Base-by-base conservation (phyloP, 1,139 yeast species). In the Debaryomyces sp. region DNA sequence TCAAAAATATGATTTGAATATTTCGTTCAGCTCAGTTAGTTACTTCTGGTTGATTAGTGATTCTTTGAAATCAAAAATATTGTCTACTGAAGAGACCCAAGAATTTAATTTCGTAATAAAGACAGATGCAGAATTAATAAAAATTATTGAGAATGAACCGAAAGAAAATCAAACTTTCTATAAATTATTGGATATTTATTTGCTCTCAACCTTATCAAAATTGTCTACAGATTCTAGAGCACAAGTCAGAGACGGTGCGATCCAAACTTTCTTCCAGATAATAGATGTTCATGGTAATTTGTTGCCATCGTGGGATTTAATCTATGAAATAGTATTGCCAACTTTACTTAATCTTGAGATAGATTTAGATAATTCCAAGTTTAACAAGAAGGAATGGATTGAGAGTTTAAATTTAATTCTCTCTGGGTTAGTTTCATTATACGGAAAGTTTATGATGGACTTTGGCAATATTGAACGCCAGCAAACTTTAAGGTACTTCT, bases 11-110 rank as follows among this genome's bases (percentile, higher is more conserved):
- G 96, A 91, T 56, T 68, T 92, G 56, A 94, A 94, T 62, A 88
- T 90, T 32, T 89, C 97, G 0, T 91, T 92, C 62, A 89, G 96
- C 46, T 85, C 97, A 0, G 88, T 91, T 7, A 89, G 97, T 58
- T 89, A 90, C 58, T 92, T 90, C 61, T 94, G 98, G 98, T 67
- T 87, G 30, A 81, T 92, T 7, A 87, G 96, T 56, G 98, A 92
- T 61, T 82, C 86, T 48, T 70, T 89, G 43, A 82, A 69, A 48
- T 61, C 67, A 10, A 61, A 67, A 46, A 61, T 67, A 32, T 30
- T 46, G 3, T 37, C 46, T 78, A 48, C 47, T n/a, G 38, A 46
- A 6, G 43, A 39, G 10, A 48, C 39, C 27, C 29, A 43, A n/a
- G 38, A 46, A 2, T 42, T 17, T 10, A 33, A 43, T n/a, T 40